Percentiles rank a stretch among this genome's conserved stretches.
Evolutionary conservation across 495 filamentous ascomycete genomes (phyloP).

Genomic region (Annulohypoxylon stygium): DNA sequence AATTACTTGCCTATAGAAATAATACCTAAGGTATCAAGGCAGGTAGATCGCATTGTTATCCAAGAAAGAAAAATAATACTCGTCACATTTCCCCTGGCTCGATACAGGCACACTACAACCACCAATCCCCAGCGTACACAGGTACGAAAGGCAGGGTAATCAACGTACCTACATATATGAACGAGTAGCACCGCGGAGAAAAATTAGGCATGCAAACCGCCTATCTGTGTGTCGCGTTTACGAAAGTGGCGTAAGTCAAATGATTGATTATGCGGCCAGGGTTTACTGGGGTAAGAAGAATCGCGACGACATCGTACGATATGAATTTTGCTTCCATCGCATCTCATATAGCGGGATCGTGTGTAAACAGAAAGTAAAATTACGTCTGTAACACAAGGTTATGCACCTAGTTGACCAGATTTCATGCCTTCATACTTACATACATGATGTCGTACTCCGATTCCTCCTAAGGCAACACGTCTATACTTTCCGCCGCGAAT

Average conservation of each 20-base stretch:
- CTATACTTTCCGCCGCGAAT: background rate
- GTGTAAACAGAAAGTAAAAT: background rate
- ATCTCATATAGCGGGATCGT: background rate
- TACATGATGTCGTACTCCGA: background rate
- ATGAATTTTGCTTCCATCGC: background rate
- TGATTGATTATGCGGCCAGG: background rate
- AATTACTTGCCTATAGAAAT: too few species aligned
- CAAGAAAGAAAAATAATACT: background rate
- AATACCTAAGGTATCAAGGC: background rate
- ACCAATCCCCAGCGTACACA: background rate
- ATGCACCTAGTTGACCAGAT: background rate
- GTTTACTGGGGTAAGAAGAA: background rate
- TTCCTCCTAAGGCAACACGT: background rate
- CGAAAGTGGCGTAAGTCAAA: background rate
- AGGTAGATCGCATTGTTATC: too few species aligned
- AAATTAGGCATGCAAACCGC: background rate
- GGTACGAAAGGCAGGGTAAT: background rate
- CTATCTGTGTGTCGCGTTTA: background rate
- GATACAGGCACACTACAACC: background rate
- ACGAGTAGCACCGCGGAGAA: background rate
- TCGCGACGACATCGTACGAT: background rate
- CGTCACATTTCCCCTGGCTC: constrained; percentile 1
- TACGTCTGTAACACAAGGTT: background rate
- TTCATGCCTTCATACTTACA: background rate
- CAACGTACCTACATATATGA: background rate